These are phyloP conservation scores for Penicillium antarcticum DNA, from an alignment of 495 filamentous ascomycete genomes.

Conservation along the genomic window DNA sequence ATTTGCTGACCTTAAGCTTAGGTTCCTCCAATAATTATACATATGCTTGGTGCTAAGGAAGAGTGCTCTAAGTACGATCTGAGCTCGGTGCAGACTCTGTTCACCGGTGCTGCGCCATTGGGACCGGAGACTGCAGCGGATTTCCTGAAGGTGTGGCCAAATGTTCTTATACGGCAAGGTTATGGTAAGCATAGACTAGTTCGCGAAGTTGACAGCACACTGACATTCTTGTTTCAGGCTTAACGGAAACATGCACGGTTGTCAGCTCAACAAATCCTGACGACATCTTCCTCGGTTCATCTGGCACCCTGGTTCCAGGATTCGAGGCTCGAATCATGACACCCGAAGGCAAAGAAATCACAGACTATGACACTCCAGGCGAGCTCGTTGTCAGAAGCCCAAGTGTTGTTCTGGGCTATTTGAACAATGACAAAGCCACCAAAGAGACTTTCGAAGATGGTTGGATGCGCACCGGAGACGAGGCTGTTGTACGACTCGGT, in stretches of 20 bases:
- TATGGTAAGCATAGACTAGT: conserved; percentile 57
- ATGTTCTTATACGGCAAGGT: conserved; percentile 68
- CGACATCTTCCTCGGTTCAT: conserved; percentile 72
- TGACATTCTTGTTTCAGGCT: conserved; percentile 41
- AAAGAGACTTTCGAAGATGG: conserved; percentile 75
- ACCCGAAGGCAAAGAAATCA: conserved; percentile 72
- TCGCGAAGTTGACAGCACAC: background rate
- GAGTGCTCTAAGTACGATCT: conserved; percentile 69
- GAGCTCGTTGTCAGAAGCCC: conserved; percentile 77
- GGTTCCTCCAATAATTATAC: conserved; percentile 86
- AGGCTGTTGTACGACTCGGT: conserved; percentile 64
- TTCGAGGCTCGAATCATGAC: conserved; percentile 67
- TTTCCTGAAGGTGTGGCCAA: conserved; percentile 61
- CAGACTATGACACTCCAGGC: conserved; percentile 69
- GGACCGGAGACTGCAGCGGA: conserved; percentile 74
- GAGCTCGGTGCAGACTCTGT: conserved; percentile 61
- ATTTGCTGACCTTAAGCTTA: conserved; percentile 17
- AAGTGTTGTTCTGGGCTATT: conserved; percentile 75
- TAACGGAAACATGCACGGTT: conserved; percentile 81
- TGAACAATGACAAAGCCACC: conserved; percentile 81
- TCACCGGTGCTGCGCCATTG: conserved; percentile 81
- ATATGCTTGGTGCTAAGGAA: conserved; percentile 65
- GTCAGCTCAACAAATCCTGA: conserved; percentile 59
- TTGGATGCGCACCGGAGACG: conserved; percentile 86
- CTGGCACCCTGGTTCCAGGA: conserved; percentile 68